phyloP scores from a whole-genome alignment of 257 asterid genomes.

The Ilex aquifolium region DNA sequence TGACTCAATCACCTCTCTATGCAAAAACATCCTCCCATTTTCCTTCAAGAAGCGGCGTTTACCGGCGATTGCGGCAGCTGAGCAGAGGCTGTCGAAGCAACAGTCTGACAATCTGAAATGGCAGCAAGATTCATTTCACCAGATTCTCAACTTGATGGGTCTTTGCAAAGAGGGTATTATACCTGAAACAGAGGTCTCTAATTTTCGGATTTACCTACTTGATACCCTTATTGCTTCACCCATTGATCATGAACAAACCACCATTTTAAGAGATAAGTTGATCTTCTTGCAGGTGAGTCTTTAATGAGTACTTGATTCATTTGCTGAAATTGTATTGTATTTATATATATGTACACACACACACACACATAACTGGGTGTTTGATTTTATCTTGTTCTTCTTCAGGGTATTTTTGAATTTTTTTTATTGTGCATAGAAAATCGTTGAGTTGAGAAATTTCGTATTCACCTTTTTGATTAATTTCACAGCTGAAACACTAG shows the following conservation, averaged over 20 bases:
- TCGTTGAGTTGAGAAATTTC: too few species aligned
- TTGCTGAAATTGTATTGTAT: not conserved
- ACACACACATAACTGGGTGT: not conserved
- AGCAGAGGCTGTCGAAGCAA: constrained; percentile 71
- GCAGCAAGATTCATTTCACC: constrained; percentile 97
- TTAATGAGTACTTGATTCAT: not conserved
- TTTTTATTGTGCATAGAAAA: too few species aligned
- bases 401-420: not conserved
- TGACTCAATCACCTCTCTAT: constrained; percentile 79
- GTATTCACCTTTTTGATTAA: too few species aligned
- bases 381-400: not conserved
- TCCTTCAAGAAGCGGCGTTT: constrained; percentile 79
- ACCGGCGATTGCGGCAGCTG: constrained; percentile 89
- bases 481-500: too few species aligned
- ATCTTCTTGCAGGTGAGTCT: constrained; percentile 77
- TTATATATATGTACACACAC: too few species aligned
- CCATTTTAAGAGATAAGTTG: constrained; percentile 72
- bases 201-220: constrained; percentile 64
- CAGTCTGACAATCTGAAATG: constrained; percentile 88
- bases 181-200: constrained; percentile 72
- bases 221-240: constrained; percentile 63
- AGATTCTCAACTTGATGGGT: constrained; percentile 76
- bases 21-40: constrained; percentile 79
- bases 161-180: constrained; percentile 77
- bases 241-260: constrained; percentile 61